phyloP scores from a whole-genome alignment of 352 stramenopile genomes.

The Elongisporangium anandrum region DNA sequence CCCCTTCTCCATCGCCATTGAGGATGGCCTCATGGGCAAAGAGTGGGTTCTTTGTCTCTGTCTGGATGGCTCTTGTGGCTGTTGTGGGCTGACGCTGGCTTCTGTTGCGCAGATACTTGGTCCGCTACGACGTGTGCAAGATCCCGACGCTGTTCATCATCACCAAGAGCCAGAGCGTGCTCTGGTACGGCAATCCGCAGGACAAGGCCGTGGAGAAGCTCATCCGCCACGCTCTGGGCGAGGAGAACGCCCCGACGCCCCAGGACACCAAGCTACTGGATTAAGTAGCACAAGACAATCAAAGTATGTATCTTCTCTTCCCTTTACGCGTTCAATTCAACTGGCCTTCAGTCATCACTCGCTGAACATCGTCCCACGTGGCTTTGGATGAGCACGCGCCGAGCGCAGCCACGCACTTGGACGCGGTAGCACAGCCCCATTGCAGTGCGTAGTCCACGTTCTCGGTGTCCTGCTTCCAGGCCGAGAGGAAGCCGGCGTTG shows the following conservation, averaged over 20 bases:
- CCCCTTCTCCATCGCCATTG: slow-evolving; percentile 56
- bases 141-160: slow-evolving; percentile 60
- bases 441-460: slow-evolving; percentile 47
- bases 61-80: slow-evolving; percentile 3
- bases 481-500: slow-evolving; percentile 72
- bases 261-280: neutral
- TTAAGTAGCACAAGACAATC: slow-evolving; percentile 1
- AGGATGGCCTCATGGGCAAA: slow-evolving; percentile 69
- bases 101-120: slow-evolving; percentile 36
- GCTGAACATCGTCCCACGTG: slow-evolving; percentile 38
- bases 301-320: neutral
- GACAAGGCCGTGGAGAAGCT: slow-evolving; percentile 19
- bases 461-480: slow-evolving; percentile 49
- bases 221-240: slow-evolving; percentile 27
- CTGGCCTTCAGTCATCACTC: slow-evolving; percentile 18
- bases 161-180: slow-evolving; percentile 45
- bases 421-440: slow-evolving; percentile 72
- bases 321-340: neutral
- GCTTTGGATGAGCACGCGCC: slow-evolving; percentile 49
- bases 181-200: slow-evolving; percentile 50
- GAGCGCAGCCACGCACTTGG: slow-evolving; percentile 42
- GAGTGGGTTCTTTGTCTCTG: slow-evolving; percentile 20
- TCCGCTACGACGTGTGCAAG: slow-evolving; percentile 52
- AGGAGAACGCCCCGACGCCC: slow-evolving; percentile 15
- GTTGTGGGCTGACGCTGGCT: neutral